A percentile compares a stretch with the other conserved stretches of the same genome.
Evolutionary conservation across 148 eudicot species (phyloP).

Genomic region (Chenopodium quinoa): DNA sequence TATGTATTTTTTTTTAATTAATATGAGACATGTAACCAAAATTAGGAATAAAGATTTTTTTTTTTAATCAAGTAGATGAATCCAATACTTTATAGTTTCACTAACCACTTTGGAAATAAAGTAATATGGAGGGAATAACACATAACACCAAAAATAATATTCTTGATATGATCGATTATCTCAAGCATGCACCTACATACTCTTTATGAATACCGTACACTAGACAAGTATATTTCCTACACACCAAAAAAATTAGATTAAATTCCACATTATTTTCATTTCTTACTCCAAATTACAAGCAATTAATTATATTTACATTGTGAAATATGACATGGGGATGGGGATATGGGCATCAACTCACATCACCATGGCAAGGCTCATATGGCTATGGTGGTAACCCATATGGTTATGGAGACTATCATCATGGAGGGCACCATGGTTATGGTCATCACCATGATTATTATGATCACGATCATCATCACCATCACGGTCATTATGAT

Average conservation of each 20-base stretch:
- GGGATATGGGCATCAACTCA: slow-evolving; percentile 25
- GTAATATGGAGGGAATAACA: background rate
- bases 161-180: background rate
- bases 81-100: background rate
- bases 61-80: background rate
- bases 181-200: background rate
- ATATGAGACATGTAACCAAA: no score
- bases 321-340: slow-evolving; percentile 16
- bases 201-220: background rate
- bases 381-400: slow-evolving; percentile 16
- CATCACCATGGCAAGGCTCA: slow-evolving; percentile 12
- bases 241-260: background rate
- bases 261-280: background rate
- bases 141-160: background rate
- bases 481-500: background rate
- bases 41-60: no score
- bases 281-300: no score
- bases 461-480: background rate
- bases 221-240: background rate
- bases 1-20: no score
- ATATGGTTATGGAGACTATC: slow-evolving; percentile 7
- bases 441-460: slow-evolving; percentile 5
- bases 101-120: no score
- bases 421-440: slow-evolving; percentile 5
- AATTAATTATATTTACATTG: background rate